Evolutionary conservation across 2,329 filamentous ascomycete genomes (phyloP).

Genomic region (Aspergillus uvarum): DNA sequence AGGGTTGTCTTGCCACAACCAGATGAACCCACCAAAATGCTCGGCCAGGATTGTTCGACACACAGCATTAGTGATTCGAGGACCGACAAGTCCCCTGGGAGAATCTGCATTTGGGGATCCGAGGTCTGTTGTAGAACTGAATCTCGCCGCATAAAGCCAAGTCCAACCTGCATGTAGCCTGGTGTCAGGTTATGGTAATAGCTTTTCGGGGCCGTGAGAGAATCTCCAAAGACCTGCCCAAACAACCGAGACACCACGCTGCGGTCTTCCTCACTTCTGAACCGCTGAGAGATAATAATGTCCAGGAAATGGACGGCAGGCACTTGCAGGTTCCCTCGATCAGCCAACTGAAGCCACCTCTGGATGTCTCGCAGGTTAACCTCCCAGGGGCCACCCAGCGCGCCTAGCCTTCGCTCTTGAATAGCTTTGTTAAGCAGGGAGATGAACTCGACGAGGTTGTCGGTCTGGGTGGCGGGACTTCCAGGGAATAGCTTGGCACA

Average conservation of each 20-base stretch:
- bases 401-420: conserved; percentile 54
- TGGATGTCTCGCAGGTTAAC: conserved; percentile 90
- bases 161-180: conserved; percentile 71
- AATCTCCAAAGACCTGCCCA: conserved; percentile 58
- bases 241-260: conserved; percentile 66
- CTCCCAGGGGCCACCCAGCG: conserved; percentile 79
- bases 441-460: conserved; percentile 75
- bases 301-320: conserved; percentile 72
- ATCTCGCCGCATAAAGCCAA: conserved; percentile 68
- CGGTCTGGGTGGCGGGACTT: conserved; percentile 59
- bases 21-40: conserved; percentile 81
- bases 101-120: conserved; percentile 35
- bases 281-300: conserved; percentile 81
- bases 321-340: conserved; percentile 61
- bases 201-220: conserved; percentile 51
- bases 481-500: conserved; percentile 73
- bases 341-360: conserved; percentile 77
- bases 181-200: conserved; percentile 71
- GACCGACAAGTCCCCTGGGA: conserved; percentile 57
- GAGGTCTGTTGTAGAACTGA: conserved; percentile 35
- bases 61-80: conserved; percentile 87
- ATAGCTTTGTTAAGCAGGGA: conserved; percentile 71
- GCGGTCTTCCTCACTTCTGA: conserved; percentile 71
- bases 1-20: conserved; percentile 84
- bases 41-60: conserved; percentile 81